Base-by-base conservation (phyloP, 139 green algal genomes). In the Diplosphaera chodatii region DNA sequence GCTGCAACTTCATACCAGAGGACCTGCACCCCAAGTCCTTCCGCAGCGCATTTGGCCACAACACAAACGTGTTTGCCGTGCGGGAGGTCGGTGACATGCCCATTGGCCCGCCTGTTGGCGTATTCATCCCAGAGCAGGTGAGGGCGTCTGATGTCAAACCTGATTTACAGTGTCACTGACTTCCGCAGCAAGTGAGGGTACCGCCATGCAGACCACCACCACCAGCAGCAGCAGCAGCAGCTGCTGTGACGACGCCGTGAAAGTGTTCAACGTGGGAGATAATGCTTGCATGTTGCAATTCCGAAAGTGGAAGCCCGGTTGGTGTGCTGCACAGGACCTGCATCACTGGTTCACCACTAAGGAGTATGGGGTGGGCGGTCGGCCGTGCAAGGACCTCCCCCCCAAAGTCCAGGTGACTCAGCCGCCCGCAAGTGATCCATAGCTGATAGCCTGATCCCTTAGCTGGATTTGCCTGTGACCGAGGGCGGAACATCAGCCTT, bases 51-150 rank as follows among this genome's bases (percentile, higher is more conserved):
- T 84, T 92, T 71, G 81, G 77, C 16, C 78, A 89, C 70, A 90
- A 90, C 77, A 91, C 85, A 32, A 91, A 92, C 70, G 28, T 92
- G 0, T 90, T 59, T 59, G 48, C 48, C 10, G 48, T 59, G 48
- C 48, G 48, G 10, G 48, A 59, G 48, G 13, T 59, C 16, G 13
- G 48, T 3, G 48, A 18, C 48, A 59, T 59, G 48, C 48, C 48
- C 10, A 18, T 59, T 3, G 48, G 48, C 16, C 48, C 48, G 48
- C 48, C 48, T 25, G 48, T 59, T 18, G 48, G 48, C 18, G 48
- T 59, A 27, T 59, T 59, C 48, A 59, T 18, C 48, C 48, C 48
- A 27, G 48, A 59, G 16, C 48, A 59, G 48, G 48, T 25, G 48
- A 21, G 48, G 16, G n/a, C n/a, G n/a, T n/a, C n/a, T n/a, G n/a